Conservation (phyloP, 2,329 filamentous ascomycete species). For the Monilinia aucupariae region DNA sequence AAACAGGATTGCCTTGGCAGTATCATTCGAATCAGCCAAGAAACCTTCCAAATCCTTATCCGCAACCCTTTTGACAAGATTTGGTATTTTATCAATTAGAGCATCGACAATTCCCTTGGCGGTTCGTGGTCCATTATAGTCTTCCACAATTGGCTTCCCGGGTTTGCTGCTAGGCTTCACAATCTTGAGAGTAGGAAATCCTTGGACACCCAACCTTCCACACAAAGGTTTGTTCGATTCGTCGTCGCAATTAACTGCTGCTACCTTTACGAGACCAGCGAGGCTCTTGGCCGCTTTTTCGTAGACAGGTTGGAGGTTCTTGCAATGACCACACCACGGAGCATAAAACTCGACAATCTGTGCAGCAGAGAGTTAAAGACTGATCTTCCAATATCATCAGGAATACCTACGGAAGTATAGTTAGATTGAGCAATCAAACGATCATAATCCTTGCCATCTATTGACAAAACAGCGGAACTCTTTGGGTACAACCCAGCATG, state of each 20-base stretch:
- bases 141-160: conserved; percentile 75
- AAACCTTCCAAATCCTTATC: conserved; percentile 76
- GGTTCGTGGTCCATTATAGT: conserved; percentile 78
- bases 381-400: conserved; percentile 12
- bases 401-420: conserved; percentile 70
- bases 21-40: conserved; percentile 59
- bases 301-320: conserved; percentile 91
- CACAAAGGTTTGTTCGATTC: conserved; percentile 88
- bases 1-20: conserved; percentile 83
- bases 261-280: conserved; percentile 88
- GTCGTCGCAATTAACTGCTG: conserved; percentile 91
- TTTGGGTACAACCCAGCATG: conserved; percentile 75
- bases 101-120: conserved; percentile 86
- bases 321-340: conserved; percentile 95
- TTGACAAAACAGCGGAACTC: conserved; percentile 78
- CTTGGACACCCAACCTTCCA: conserved; percentile 77
- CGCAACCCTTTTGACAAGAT: conserved; percentile 76
- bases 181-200: conserved; percentile 95
- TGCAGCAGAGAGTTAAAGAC: conserved; percentile 17
- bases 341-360: conserved; percentile 83
- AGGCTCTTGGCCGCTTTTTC: conserved; percentile 89
- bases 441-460: conserved; percentile 75
- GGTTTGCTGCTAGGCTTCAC: conserved; percentile 77
- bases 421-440: conserved; percentile 82
- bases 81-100: conserved; percentile 82